Percentiles rank a stretch among this genome's conserved stretches.
These are phyloP conservation scores for Lophium mytilinum DNA, from an alignment of 495 filamentous ascomycete species.

Conservation along the genomic window DNA sequence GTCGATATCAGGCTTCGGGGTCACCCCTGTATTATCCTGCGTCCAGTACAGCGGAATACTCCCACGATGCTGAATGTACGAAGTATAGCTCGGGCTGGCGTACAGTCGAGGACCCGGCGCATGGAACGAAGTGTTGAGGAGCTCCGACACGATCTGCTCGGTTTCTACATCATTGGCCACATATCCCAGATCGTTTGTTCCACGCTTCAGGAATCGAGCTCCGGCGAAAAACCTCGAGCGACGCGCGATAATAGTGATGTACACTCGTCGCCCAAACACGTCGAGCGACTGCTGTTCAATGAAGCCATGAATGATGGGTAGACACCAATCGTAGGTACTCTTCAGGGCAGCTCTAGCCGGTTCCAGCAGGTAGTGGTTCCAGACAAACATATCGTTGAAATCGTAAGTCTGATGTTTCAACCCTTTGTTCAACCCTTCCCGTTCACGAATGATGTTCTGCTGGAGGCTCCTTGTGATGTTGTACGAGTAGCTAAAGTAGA, in stretches of 20 bases:
- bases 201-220: conserved; percentile 87
- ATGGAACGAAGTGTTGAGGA: conserved; percentile 90
- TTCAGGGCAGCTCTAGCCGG: conserved; percentile 64
- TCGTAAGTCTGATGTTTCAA: conserved; percentile 48
- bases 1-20: conserved; percentile 91
- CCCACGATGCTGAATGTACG: conserved; percentile 92
- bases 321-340: conserved; percentile 87
- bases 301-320: conserved; percentile 93
- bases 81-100: conserved; percentile 85
- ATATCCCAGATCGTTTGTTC: conserved; percentile 90
- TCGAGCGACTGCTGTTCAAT: conserved; percentile 60
- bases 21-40: conserved; percentile 91
- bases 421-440: conserved; percentile 59
- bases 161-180: conserved; percentile 99
- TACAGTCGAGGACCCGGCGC: conserved; percentile 78
- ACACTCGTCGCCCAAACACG: conserved; percentile 60
- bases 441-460: conserved; percentile 80
- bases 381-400: conserved; percentile 93
- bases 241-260: conserved; percentile 88
- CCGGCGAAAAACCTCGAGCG: conserved; percentile 91
- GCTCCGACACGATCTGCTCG: conserved; percentile 94
- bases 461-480: conserved; percentile 90
- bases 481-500: conserved; percentile 99
- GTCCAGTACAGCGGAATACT: conserved; percentile 98
- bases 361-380: conserved; percentile 83